Evolutionary conservation across 768 basidiomycete species (phyloP), one percentile per base, ranked within the genome.

Genomic region (Serendipita sp.): DNA sequence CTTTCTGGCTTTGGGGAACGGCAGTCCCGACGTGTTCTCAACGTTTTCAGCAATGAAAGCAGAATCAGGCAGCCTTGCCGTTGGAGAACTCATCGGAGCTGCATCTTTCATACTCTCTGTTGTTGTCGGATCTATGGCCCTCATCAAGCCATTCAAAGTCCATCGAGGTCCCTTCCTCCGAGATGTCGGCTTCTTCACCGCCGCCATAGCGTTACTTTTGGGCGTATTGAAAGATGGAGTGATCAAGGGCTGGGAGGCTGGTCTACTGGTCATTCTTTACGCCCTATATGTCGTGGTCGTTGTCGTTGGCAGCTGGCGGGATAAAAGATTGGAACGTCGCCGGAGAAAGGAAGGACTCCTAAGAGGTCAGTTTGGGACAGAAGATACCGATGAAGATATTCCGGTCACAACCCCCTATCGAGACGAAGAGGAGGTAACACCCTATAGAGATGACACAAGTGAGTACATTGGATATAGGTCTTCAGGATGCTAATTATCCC

Each of bases 111-210:
- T 99, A 74, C 86, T 91, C 24, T 92, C 92, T 1, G 92, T 93
- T 70, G 96, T 99, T 28, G 95, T 92, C 11, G 96, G 96, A 5
- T 87, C 89, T n/a, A 95, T 99, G 86, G 93, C 91, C 69, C 85
- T 98, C 74, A 92, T 98, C 74, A 89, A 88, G 65, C 94, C 95
- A 0, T 99, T 99, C 75, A 81, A 83, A 68, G 92, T 98, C 34
- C 78, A 86, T 38, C 83, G 78, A 0, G 76, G 78, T 16, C 86
- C 89, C 0, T 99, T 98, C 76, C 74, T 97, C 10, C 86, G 96
- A 45, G 96, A 99, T 73, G 89, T 95, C 37, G 86, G 89, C 3
- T 98, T 98, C 79, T 97, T 97, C 75, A 84, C 88, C n/a, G 70
- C 82, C 8, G 88, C 95, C 0, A 84, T 97, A 46, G 64, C 74